phyloP scores from a whole-genome alignment of 495 filamentous ascomycete genomes.

The Delitschia confertaspora region DNA sequence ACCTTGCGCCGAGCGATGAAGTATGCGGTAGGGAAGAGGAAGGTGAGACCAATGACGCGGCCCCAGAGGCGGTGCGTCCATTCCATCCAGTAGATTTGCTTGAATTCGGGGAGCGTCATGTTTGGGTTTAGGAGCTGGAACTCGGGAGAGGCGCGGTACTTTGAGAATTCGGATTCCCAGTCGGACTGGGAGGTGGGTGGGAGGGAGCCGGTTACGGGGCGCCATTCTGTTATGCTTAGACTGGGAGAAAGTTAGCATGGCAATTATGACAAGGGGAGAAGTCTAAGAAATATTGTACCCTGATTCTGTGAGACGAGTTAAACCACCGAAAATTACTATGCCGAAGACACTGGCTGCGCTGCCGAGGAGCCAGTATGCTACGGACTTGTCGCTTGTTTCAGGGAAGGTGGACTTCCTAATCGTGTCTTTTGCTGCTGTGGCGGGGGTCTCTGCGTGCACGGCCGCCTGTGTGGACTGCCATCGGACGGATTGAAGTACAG shows the following conservation, averaged over 20 bases:
- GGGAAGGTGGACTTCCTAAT: conserved; percentile 52
- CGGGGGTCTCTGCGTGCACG: not conserved
- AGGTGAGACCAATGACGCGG: conserved; percentile 81
- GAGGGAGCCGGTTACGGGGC: conserved; percentile 86
- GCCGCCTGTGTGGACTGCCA: conserved; percentile 19
- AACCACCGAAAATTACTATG: conserved; percentile 88
- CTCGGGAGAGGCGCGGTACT: conserved; percentile 85
- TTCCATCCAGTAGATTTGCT: conserved; percentile 99
- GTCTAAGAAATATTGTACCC: conserved; percentile 49
- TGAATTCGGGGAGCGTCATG: conserved; percentile 88
- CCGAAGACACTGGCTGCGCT: conserved; percentile 91
- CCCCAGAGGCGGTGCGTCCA: conserved; percentile 96
- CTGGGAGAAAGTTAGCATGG: conserved; percentile 42
- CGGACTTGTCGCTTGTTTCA: conserved; percentile 57
- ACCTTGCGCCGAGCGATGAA: conserved; percentile 78
- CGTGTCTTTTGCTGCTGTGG: not conserved
- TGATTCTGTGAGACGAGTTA: conserved; percentile 91
- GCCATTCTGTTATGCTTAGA: conserved; percentile 98
- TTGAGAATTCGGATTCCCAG: conserved; percentile 87
- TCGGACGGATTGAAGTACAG: conserved; percentile 29
- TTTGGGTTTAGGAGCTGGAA: conserved; percentile 81
- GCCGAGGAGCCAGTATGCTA: conserved; percentile 87
- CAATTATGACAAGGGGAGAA: no score
- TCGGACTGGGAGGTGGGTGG: conserved; percentile 66
- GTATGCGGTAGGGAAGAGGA: conserved; percentile 78